These are phyloP conservation scores for Leptodontidium sp. DNA, from an alignment of 2,329 filamentous ascomycete species.

Conservation along the genomic window DNA sequence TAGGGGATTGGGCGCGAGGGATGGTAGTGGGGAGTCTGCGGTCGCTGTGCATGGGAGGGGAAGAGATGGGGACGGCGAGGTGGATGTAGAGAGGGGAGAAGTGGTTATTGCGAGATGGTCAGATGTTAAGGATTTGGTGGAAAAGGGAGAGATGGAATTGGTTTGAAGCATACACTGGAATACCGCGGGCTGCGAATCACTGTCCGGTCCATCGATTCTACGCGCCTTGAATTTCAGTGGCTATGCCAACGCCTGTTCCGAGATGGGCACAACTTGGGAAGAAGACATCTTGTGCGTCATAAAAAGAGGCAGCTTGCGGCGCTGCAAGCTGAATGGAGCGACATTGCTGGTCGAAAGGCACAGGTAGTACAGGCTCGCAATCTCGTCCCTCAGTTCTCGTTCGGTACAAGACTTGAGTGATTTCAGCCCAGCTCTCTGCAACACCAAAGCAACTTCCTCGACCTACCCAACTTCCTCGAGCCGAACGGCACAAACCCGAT, in stretches of 20 bases:
- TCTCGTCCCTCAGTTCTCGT: no score
- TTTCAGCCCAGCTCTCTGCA: no score
- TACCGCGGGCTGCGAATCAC: not conserved
- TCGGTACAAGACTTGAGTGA: no score
- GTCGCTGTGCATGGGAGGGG: conserved; percentile 81
- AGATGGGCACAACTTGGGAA: not conserved
- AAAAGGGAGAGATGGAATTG: conserved; percentile 58
- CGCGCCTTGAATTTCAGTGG: not conserved
- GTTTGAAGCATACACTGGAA: conserved; percentile 32
- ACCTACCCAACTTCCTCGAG: no score
- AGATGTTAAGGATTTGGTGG: conserved; percentile 53
- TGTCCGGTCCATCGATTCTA: no score
- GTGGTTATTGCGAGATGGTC: conserved; percentile 43
- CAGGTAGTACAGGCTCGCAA: no score
- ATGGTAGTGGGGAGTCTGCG: conserved; percentile 78
- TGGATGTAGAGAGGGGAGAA: conserved; percentile 56
- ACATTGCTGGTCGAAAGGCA: no score
- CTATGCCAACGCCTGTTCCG: not conserved
- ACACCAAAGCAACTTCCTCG: no score
- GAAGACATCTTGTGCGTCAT: no score
- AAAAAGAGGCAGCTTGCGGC: no score
- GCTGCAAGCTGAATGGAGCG: no score
- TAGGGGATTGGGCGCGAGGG: conserved; percentile 68
- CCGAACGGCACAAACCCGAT: no score
- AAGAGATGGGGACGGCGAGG: conserved; percentile 67